Conservation (phyloP, 164 flowering plant genomes). For the Chimonanthus salicifolius region DNA sequence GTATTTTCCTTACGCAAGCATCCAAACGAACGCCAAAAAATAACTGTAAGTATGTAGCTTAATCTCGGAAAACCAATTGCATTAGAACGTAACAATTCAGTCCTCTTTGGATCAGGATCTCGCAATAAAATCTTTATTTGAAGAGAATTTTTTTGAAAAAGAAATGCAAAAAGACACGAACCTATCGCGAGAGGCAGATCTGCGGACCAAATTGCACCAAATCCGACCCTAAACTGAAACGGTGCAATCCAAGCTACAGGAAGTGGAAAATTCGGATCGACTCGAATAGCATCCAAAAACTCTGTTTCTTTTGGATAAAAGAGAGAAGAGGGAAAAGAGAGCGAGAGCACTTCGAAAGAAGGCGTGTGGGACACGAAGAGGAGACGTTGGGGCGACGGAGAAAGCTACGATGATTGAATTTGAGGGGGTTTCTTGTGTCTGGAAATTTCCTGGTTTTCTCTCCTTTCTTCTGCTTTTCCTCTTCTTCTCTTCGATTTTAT, state of each 20-base stretch:
- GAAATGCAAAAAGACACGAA: not conserved
- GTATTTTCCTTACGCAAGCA: too few relatives aligned
- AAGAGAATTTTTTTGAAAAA: not conserved
- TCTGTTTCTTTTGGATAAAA: not conserved
- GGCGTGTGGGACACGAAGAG: slow-evolving; percentile 23
- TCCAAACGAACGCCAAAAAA: too few relatives aligned
- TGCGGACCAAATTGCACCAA: not conserved
- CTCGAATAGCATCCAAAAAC: not conserved
- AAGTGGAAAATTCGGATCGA: not conserved
- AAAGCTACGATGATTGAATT: not conserved
- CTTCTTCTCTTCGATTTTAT: too few relatives aligned
- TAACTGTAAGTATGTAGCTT: too few relatives aligned
- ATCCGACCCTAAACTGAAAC: not conserved
- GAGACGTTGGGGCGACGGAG: slow-evolving; percentile 2
- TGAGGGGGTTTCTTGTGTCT: not conserved
- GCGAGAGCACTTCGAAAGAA: not conserved
- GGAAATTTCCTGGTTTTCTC: not conserved
- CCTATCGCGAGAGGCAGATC: not conserved
- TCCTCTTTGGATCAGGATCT: not conserved
- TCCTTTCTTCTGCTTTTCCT: not conserved
- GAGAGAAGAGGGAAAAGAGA: not conserved
- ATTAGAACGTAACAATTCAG: not conserved
- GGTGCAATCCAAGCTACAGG: not conserved
- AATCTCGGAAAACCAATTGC: not conserved
- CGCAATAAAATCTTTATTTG: not conserved